Percentiles rank a stretch among this genome's conserved stretches.
Evolutionary conservation across 1,284 basidiomycete genomes (phyloP).

Genomic region (Ceraceosorus bombacis): DNA sequence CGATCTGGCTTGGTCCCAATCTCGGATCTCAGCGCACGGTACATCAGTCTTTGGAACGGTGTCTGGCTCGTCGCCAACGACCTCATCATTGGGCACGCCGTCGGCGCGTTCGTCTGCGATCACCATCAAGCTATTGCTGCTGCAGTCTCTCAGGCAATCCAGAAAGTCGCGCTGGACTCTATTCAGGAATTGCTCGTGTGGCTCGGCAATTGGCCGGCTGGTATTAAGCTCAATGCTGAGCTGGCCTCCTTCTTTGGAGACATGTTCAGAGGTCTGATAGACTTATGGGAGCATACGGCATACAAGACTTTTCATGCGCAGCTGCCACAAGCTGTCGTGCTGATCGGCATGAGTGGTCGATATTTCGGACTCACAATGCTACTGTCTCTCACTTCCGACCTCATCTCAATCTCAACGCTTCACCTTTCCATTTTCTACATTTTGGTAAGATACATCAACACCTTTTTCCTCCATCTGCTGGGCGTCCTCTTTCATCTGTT

Average conservation of each 20-base stretch:
- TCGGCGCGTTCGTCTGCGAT: conserved; percentile 51
- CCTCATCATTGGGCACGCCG: conserved; percentile 67
- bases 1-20: conserved; percentile 14
- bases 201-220: conserved; percentile 92
- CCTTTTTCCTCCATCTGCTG: conserved; percentile 59
- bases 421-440: conserved; percentile 70
- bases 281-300: conserved; percentile 54
- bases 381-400: conserved; percentile 62
- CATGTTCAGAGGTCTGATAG: conserved; percentile 60
- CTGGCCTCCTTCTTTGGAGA: conserved; percentile 73
- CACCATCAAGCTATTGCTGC: conserved; percentile 4
- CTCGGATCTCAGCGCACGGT: conserved; percentile 15
- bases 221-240: conserved; percentile 90
- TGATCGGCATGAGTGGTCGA: conserved; percentile 56
- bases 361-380: conserved; percentile 64
- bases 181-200: conserved; percentile 58
- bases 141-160: not conserved
- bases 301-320: not conserved
- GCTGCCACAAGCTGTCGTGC: conserved; percentile 52
- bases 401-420: conserved; percentile 61
- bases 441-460: conserved; percentile 61
- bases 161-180: not conserved
- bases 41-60: conserved; percentile 72
- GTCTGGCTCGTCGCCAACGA: conserved; percentile 89
- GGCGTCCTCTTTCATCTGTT: conserved; percentile 87